Percentiles rank a stretch among this genome's conserved stretches.
Evolutionary conservation across 768 basidiomycete genomes (phyloP).

Genomic region (Tylopilus sp.): DNA sequence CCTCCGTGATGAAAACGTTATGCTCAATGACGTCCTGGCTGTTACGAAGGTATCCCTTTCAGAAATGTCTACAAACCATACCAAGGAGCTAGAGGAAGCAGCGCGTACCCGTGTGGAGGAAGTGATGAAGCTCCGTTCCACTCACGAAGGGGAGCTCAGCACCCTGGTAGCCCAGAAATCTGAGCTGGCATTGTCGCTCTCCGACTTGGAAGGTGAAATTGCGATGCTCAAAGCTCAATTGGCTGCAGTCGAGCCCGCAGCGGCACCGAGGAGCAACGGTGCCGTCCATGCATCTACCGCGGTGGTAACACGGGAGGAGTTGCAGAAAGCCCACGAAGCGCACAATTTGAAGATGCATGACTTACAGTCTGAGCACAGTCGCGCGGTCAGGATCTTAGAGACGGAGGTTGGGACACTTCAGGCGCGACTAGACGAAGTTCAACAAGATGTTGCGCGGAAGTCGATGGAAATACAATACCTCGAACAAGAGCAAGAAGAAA

Average conservation of each 20-base stretch:
- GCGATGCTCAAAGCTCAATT: slow-evolving; percentile 58
- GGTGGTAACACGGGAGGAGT: slow-evolving; percentile 67
- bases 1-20: slow-evolving; percentile 66
- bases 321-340: slow-evolving; percentile 76
- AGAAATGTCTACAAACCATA: slow-evolving; percentile 68
- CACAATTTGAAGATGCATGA: slow-evolving; percentile 81
- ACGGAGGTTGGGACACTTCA: slow-evolving; percentile 56
- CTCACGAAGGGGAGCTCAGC: slow-evolving; percentile 60
- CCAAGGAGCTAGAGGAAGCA: slow-evolving; percentile 70
- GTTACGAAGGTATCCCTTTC: slow-evolving; percentile 68
- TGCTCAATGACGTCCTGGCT: slow-evolving; percentile 61
- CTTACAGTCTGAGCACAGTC: slow-evolving; percentile 64
- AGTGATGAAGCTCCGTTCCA: slow-evolving; percentile 54
- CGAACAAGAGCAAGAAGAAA: slow-evolving; percentile 78
- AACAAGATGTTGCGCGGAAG: slow-evolving; percentile 63
- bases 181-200: slow-evolving; percentile 57
- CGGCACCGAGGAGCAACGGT: slow-evolving; percentile 57
- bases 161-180: slow-evolving; percentile 57
- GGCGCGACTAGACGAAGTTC: slow-evolving; percentile 48
- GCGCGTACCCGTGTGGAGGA: slow-evolving; percentile 70
- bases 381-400: slow-evolving; percentile 47
- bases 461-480: slow-evolving; percentile 80
- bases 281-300: slow-evolving; percentile 35
- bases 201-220: slow-evolving; percentile 77
- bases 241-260: slow-evolving; percentile 42